Base-by-base conservation (phyloP, 2,329 filamentous ascomycete genomes). In the Fusarium verrucosum region DNA sequence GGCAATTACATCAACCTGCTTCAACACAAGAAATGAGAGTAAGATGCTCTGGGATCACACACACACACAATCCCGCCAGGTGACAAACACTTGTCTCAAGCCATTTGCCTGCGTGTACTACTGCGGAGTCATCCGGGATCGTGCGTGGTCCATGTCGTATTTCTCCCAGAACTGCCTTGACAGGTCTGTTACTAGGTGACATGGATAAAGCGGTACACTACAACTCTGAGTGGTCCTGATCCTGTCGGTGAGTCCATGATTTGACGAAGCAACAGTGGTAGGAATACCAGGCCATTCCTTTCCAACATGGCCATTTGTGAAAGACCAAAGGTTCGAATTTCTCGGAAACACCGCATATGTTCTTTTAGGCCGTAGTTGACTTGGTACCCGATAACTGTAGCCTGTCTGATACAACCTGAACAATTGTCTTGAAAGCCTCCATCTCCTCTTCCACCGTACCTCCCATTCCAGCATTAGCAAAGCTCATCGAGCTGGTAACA, bases 401-500 rank as follows among this genome's bases (percentile, higher is more conserved):
- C 52, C 66, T 71, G 14, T 62, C 71, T 8, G 77, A 64, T 19
- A 94, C 85, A 42, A 91, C 86, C 57, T 90, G 85, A 28, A 94
- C 87, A 36, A 96, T 87, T 65, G 84, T 85, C 71, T 86, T 87
- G 70, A 97, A 89, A 0, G 90, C 92, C 73, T 94, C 92, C 88
- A 97, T 94, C 79, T 98, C 94, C 81, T 98, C 95, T 74, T 97
- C 94, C 8, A 94, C 87, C 0, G 88, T 91, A 19, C 92, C 90
- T 10, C 92, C 92, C 71, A 93, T 85, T 3, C 89, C 90, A 7
- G 89, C 85, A 71, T 83, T 87, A 14, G 86, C 85, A 64, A 97
- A 87, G 67, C 89, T 92, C 71, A 96, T 87, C 30, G 93, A 97
- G 74, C 92, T 96, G 20, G 92, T 92, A 17, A 98, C 92, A 75